phyloP scores from a whole-genome alignment of 1,284 basidiomycete species.

The Marasmius tenuissimus region DNA sequence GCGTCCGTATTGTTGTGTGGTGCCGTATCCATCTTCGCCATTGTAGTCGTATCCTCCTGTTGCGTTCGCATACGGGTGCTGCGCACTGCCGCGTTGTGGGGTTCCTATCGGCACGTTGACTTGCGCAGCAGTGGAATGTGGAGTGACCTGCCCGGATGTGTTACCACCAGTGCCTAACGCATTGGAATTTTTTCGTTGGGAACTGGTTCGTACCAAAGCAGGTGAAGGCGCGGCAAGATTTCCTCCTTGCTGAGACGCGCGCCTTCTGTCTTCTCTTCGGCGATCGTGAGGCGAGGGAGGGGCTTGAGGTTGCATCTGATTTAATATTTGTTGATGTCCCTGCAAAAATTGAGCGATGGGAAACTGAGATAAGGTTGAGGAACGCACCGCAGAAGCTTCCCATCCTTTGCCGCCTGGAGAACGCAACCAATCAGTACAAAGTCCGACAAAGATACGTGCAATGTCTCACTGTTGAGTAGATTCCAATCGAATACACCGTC shows the following conservation, averaged over 20 bases:
- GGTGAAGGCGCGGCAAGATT: slow-evolving; percentile 70
- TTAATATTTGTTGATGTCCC: slow-evolving; percentile 60
- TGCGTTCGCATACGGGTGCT: slow-evolving; percentile 69
- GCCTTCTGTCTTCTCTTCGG: slow-evolving; percentile 61
- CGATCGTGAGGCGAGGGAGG: slow-evolving; percentile 48
- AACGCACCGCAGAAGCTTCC: slow-evolving; percentile 79
- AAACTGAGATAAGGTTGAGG: slow-evolving; percentile 8
- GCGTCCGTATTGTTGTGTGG: slow-evolving; percentile 60
- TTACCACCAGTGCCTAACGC: slow-evolving; percentile 52
- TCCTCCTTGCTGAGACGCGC: slow-evolving; percentile 52
- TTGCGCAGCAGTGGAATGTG: slow-evolving; percentile 71
- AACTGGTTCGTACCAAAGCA: slow-evolving; percentile 71
- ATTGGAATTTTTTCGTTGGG: slow-evolving; percentile 61
- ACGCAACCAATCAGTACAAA: not conserved
- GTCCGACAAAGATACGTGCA: slow-evolving; percentile 2
- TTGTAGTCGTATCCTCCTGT: slow-evolving; percentile 55
- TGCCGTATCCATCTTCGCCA: slow-evolving; percentile 46
- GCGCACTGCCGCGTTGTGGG: slow-evolving; percentile 44
- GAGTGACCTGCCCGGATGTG: slow-evolving; percentile 55
- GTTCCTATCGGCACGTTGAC: slow-evolving; percentile 66
- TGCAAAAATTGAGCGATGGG: slow-evolving; percentile 20
- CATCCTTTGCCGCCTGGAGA: slow-evolving; percentile 85
- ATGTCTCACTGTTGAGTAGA: slow-evolving; percentile 64
- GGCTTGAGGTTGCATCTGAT: slow-evolving; percentile 58
- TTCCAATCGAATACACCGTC: slow-evolving; percentile 94